Conservation (phyloP, 306 rosid species). For the Aeschynomene evenia region DNA sequence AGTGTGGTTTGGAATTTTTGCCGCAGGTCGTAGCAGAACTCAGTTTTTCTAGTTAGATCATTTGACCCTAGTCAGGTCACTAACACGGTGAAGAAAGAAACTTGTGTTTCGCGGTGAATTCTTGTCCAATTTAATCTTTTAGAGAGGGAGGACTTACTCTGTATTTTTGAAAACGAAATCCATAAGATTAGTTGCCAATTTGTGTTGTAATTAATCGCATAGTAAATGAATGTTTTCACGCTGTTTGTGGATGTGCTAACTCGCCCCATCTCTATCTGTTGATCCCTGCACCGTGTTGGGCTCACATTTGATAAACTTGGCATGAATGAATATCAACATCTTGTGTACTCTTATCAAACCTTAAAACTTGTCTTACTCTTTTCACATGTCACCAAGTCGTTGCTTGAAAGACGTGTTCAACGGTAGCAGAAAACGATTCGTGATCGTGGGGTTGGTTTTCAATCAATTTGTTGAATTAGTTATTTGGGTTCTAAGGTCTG, state of each 20-base stretch:
- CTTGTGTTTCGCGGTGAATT: slow-evolving; percentile 28
- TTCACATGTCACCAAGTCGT: background rate
- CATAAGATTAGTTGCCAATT: slow-evolving; percentile 34
- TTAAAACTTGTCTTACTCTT: background rate
- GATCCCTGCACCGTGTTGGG: background rate
- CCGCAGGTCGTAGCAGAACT: slow-evolving; percentile 31
- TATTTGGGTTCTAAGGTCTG: too few species aligned
- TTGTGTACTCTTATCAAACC: background rate
- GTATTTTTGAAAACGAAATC: slow-evolving; percentile 13
- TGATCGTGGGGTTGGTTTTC: background rate
- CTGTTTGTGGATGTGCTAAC: slow-evolving; percentile 31
- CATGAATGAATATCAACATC: background rate
- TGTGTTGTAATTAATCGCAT: slow-evolving; percentile 52
- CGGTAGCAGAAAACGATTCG: background rate
- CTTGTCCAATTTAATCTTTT: background rate
- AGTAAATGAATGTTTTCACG: slow-evolving; percentile 26
- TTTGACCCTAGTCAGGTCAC: slow-evolving; percentile 22
- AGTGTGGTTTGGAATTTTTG: slow-evolving; percentile 7
- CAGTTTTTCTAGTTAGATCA: slow-evolving; percentile 7
- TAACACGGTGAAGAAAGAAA: slow-evolving; percentile 37
- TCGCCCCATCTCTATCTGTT: background rate
- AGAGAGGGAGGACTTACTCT: background rate
- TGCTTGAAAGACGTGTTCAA: background rate
- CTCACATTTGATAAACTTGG: background rate
- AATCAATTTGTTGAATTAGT: too few species aligned